Base-by-base conservation (phyloP, 352 stramenopile species). In the Globisporangium rhizosaccharum region DNA sequence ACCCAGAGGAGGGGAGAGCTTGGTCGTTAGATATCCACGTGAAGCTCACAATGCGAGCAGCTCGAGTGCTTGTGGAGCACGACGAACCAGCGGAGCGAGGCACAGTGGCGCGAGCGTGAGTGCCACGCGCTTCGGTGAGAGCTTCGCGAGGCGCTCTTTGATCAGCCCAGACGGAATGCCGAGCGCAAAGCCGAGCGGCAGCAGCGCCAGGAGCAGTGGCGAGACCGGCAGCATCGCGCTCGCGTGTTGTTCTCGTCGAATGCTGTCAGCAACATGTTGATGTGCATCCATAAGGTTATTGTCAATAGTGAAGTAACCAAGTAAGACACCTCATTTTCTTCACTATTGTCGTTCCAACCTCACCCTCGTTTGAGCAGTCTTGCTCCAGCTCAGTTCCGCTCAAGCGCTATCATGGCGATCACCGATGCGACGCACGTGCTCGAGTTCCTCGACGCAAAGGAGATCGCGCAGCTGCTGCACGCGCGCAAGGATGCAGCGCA, bases 101-200 rank as follows among this genome's bases (percentile, higher is more conserved):
- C 64, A 18, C 18, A 84, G 62, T 20, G 77, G 79, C 26, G 61
- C 51, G 17, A 89, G 60, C 33, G 58, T 45, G 18, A 91, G 55
- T 17, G 71, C 25, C 73, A 68, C 82, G 5, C 82, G 71, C 63
- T 72, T 69, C 11, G 70, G 33, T 3, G 79, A 87, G 28, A 72
- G 28, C 37, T 75, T 80, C 10, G 48, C 45, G 36, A 72, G 49
- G 17, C 65, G 70, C 59, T 91, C 82, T 53, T 89, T 88, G 14
- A 84, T 39, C 3, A 87, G 17, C 6, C 82, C 82, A 1, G 75
- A 59, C 7, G 70, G 65, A 6, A 87, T 20, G 28, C 82, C 82
- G 1, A 87, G 56, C 47, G 68, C 39, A 25, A 83, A 39, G 36
- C 72, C 66, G 28, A 84, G 59, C 18, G 76, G 70, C 33, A 70